phyloP scores from a whole-genome alignment of 139 green algal genomes.

The Spirogloea muscicola region DNA sequence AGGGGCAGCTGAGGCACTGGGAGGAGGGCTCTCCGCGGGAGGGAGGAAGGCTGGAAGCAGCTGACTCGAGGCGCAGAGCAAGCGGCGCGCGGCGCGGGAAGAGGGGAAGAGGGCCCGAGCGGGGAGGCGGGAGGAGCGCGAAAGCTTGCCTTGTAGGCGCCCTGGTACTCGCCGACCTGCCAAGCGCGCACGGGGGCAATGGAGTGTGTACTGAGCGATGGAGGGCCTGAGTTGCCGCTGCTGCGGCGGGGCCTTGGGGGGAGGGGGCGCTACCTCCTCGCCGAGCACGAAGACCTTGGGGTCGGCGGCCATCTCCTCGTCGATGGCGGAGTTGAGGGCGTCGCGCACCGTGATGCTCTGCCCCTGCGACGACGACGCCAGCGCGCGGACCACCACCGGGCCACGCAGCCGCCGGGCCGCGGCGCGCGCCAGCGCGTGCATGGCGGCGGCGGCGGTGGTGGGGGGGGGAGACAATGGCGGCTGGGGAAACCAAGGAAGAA shows the following conservation, averaged over 20 bases:
- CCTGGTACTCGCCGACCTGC: constrained; percentile 43
- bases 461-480: background rate
- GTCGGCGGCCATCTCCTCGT: constrained; percentile 94
- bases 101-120: too few relatives aligned
- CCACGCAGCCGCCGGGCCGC: background rate
- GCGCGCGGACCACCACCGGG: background rate
- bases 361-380: background rate
- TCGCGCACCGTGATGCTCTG: constrained; percentile 92
- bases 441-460: background rate
- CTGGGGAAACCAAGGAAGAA: background rate
- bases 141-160: constrained; percentile 40
- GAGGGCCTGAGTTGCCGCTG: constrained; percentile 83
- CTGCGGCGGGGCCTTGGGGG: too few relatives aligned
- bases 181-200: background rate
- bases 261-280: constrained; percentile 99
- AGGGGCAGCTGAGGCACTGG: too few relatives aligned
- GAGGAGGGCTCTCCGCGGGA: too few relatives aligned
- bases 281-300: constrained; percentile 93
- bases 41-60: too few relatives aligned
- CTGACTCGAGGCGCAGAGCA: too few relatives aligned
- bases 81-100: too few relatives aligned
- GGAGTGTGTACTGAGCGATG: too few relatives aligned
- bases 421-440: too few relatives aligned
- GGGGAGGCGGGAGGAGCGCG: too few relatives aligned
- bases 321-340: constrained; percentile 91